Base-by-base conservation (phyloP, 1,284 basidiomycete genomes). In the Boletus austroedulis region DNA sequence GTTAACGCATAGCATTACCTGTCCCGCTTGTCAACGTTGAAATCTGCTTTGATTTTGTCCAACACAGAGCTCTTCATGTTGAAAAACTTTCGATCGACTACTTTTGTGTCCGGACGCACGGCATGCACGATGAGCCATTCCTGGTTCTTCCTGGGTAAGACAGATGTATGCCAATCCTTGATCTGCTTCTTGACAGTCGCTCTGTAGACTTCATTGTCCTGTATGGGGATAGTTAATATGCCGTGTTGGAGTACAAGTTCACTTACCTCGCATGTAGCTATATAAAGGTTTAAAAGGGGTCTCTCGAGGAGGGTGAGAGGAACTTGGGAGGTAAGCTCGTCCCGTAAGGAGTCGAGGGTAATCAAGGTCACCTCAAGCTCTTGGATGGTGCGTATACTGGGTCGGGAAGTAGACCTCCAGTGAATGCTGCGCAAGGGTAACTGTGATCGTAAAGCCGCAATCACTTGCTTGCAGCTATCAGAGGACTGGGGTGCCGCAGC, bases 1-100 rank as follows among this genome's bases (percentile, higher is more conserved):
- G 62, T 36, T 57, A 58, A 67, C 8, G 21, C 10, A 51, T 50
- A 43, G 77, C 32, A 51, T 61, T 62, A 94, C 93, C 94, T 83
- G 68, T 98, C 95, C 55, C 87, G 84, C 73, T 94, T 96, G 63
- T 91, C 90, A 0, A 81, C 70, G 67, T 97, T 98, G 73, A 98
- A 98, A 76, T 99, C 97, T 4, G 92, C 85, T 71, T 84, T 89
- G 51, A 98, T 82, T 75, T 95, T 96, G 73, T 98, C 95, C 56
- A 97, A 74, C 11, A 98, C 88, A 19, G 86, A 87, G 48, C 89
- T 83, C 75, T 87, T 94, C 68, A 92, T 83, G 67, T 88, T 85
- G 71, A 94, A 94, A 68, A 94, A 83, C 59, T 85, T 84, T 24
- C 83, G 83, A 48, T 81, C 77, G 47, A 81, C 80, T 17, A 80